These are phyloP conservation scores for Phaeosphaeriaceae sp. DNA, from an alignment of 2,329 filamentous ascomycete genomes.

Conservation along the genomic window DNA sequence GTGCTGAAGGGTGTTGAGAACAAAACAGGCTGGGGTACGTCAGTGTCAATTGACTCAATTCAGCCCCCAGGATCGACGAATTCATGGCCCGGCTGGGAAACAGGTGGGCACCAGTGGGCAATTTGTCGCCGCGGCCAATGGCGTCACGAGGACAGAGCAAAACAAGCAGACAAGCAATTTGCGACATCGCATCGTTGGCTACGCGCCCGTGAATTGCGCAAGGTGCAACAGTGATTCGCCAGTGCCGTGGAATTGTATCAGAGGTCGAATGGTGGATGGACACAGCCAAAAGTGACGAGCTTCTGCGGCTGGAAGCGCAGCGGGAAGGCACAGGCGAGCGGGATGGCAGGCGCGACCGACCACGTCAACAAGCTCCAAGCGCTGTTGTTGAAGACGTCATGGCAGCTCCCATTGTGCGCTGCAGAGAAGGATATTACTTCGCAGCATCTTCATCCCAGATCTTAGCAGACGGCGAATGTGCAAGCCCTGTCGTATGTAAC, in stretches of 20 bases:
- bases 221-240: conserved; percentile 42
- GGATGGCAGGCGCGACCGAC: conserved; percentile 4
- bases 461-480: neutral
- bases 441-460: neutral
- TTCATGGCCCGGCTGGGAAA: conserved; percentile 9
- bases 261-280: neutral
- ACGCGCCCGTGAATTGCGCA: conserved; percentile 31
- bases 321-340: neutral
- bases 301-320: neutral
- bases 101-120: conserved; percentile 31
- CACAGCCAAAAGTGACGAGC: neutral
- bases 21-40: neutral
- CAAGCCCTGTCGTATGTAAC: neutral
- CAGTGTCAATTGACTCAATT: neutral
- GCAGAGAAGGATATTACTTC: neutral
- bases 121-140: conserved; percentile 27
- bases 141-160: conserved; percentile 3
- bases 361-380: conserved; percentile 12
- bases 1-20: neutral
- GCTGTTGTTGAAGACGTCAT: conserved; percentile 16
- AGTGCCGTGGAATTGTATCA: conserved; percentile 8
- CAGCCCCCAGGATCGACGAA: neutral
- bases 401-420: neutral
- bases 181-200: conserved; percentile 43
- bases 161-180: conserved; percentile 12